Evolutionary conservation across 1,284 basidiomycete genomes (phyloP), one percentile per base, ranked within the genome.

Genomic region (Cryptococcus depauperatus): DNA sequence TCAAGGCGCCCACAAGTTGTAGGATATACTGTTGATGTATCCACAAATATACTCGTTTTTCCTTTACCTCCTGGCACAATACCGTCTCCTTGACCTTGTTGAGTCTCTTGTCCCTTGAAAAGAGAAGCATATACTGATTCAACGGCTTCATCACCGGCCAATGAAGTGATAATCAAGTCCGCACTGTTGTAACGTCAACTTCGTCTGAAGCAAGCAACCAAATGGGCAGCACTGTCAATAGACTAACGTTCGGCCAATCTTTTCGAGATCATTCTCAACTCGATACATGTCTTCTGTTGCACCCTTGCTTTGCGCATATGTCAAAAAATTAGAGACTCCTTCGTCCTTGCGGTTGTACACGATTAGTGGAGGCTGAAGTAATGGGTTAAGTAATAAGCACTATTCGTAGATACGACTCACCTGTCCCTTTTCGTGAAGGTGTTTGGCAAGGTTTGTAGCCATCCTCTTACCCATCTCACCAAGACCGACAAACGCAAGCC

Each of bases 1-100:
- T 92, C 87, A 18, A 93, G 74, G 62, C 86, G 78, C 50, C 84
- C 85, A 50, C 85, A 79, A 5, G 84, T 71, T 13, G 77, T 69
- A 6, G 85, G 86, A 62, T 82, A 85, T 48, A 84, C 82, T 4
- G 85, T 89, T 66, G 80, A 82, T 13, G 82, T 85, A 57, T 89
- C 85, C 21, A 87, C 82, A 55, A 88, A 85, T 45, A 85, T 84
- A 66, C 81, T 85, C 56, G 73, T 75, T 75, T 47, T 53, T 27
- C 57, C 55, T 35, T 55, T 46, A 28, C 58, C 62, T 33, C 62
- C 69, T 37, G 61, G 68, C 35, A 55, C 45, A 48, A 64, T 58
- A n/a, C 61, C 62, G 42, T 68, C 66, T 0, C 64, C 68, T 19
- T 63, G 62, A 10, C 59, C 59, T 46, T 59, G 55, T 58, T 65